Evolutionary conservation across 1,139 yeast genomes (phyloP).

Genomic region (Suhomyces yuchorum): DNA sequence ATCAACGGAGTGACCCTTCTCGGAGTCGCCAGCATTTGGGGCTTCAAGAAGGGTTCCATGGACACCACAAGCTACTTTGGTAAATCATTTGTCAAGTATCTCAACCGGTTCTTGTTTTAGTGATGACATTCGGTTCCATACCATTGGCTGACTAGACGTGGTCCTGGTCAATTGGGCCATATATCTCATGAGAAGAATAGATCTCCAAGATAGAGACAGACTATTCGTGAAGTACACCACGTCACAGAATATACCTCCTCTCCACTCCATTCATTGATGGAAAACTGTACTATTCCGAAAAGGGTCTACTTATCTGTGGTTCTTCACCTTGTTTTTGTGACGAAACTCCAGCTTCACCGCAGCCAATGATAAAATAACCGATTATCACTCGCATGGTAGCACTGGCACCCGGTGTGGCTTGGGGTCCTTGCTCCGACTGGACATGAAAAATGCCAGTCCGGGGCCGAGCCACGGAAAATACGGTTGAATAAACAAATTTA

Average conservation of each 20-base stretch:
- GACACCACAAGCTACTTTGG: constrained; percentile 34
- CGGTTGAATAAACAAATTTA: background rate
- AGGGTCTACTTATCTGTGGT: background rate
- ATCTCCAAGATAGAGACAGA: background rate
- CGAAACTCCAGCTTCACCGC: background rate
- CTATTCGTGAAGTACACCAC: background rate
- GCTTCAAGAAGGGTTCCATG: constrained; percentile 22
- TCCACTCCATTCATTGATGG: background rate
- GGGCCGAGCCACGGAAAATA: background rate
- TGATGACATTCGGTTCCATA: background rate
- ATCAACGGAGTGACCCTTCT: constrained; percentile 28
- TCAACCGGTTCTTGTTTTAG: constrained; percentile 18
- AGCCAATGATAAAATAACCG: constrained; percentile 3
- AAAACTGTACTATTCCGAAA: background rate
- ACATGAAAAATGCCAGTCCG: background rate
- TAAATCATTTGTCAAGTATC: constrained; percentile 29
- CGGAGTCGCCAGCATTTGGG: constrained; percentile 29
- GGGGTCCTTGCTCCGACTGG: background rate
- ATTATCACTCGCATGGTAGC: constrained; percentile 1
- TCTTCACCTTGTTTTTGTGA: background rate
- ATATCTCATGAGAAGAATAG: background rate
- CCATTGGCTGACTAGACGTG: background rate
- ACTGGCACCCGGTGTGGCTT: constrained; percentile 1
- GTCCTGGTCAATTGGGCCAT: background rate
- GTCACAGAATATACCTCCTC: background rate